Base-by-base conservation (phyloP, 805 yeast genomes). In the Candida odintsovae region DNA sequence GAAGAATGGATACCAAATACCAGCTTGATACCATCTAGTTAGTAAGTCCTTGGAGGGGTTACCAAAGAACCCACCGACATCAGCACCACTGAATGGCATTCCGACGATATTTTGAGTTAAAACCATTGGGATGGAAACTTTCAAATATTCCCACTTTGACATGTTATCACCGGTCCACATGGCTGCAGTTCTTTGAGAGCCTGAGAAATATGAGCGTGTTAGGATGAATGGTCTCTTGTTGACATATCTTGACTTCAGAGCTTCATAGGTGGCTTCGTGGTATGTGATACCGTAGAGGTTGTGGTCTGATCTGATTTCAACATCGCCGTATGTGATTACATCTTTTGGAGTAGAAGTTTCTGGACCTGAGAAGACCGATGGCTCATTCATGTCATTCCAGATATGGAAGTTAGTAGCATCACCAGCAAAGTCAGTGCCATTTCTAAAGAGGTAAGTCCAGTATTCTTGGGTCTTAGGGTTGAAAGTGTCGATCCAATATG, bases 351-450 rank as follows among this genome's bases (percentile, higher is more conserved):
- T 81, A 0, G 95, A 70, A 0, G 97, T 89, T 64, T 94, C 99
- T 1, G 98, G 96, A 2, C 98, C 99, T 55, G 83, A 79, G 62
- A 94, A 94, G 6, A 94, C 84, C 0, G 97, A 88, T 1, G 98
- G 97, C 67, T 94, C 99, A 66, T 86, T 88, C 99, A 94, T 94
- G 64, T 94, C 99, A 65, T 92, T 94, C 99, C 99, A 94, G 18
- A 94, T 69, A 58, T 83, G 83, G 41, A 89, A 64, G 59, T 94
- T 94, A 13, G 76, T 69, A 10, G 84, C 75, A 39, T 67, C 57
- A 1, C 77, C 77, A 44, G 73, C 69, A 44, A 76, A 70, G 2
- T 65, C 58, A 4, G 71, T 61, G 10, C 82, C 80, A 47, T 72
- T 70, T 21, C 60, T 61, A 57, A 76, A 80, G 41, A 78, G 73